Percentiles rank a stretch among this genome's conserved stretches.
phyloP scores from a whole-genome alignment of 2,329 filamentous ascomycete species.

The Verticillium dahliae region DNA sequence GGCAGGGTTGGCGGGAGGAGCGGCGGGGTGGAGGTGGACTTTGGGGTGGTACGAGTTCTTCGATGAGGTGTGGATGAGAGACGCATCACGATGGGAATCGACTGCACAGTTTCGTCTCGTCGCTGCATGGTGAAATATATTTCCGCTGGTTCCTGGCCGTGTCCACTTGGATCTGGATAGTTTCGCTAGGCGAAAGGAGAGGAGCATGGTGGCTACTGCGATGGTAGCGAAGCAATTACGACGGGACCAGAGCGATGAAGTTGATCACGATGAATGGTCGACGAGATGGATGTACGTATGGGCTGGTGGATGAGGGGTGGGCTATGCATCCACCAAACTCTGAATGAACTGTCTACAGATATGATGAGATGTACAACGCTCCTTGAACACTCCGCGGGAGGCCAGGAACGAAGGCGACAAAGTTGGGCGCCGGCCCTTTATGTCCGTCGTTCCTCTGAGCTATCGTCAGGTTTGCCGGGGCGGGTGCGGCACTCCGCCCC shows the following conservation, averaged over 20 bases:
- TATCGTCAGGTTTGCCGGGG: neutral
- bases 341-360: neutral
- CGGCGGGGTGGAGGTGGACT: neutral
- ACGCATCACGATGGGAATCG: neutral
- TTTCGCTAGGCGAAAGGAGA: neutral
- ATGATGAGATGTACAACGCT: neutral
- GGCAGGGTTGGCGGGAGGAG: neutral
- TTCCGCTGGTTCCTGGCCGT: neutral
- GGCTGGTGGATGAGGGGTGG: neutral
- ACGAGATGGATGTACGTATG: neutral
- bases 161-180: neutral
- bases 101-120: neutral
- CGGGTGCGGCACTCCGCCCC: neutral
- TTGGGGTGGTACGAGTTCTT: neutral
- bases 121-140: neutral
- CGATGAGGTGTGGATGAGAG: neutral
- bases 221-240: neutral
- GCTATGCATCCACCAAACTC: neutral
- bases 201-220: neutral
- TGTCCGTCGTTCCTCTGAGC: neutral
- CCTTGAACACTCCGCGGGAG: neutral
- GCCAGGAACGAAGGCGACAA: neutral
- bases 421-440: neutral
- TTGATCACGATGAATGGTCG: neutral
- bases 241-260: neutral